Evolutionary conservation across 306 rosid genomes (phyloP), one percentile per base, ranked within the genome.

Genomic region (Glycine latifolia): DNA sequence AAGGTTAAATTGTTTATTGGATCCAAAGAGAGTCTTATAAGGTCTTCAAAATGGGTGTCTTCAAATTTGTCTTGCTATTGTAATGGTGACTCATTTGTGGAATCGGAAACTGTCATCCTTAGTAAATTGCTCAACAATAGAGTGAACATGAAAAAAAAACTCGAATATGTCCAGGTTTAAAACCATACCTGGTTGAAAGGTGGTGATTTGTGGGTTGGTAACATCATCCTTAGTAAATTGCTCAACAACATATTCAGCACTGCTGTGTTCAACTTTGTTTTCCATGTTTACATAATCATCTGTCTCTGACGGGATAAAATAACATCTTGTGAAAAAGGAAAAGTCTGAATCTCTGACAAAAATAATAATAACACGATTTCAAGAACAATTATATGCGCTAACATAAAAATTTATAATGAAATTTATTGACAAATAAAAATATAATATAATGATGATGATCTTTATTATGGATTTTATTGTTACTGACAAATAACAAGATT

Each of bases 111-210:
- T 41, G 56, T 79, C 60, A 78, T 61, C 76, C 82, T 20, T n/a
- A n/a, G n/a, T n/a, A n/a, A n/a, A n/a, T 74, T 81, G 77, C 58
- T 56, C 13, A 43, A 83, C 66, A 72, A 46, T 65, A 66, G 71
- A 33, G 37, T 20, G 71, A 66, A 73, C 26, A 53, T 76, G 58
- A 49, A 41, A 15, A 52, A 50, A 4, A 26, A 31, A 48, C 12
- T 71, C 3, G 37, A 26, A 37, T 52, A 50, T 59, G 12, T 59
- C 20, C 7, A 10, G 26, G 50, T 60, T 12, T 76, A 49, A 81
- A 50, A 65, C 67, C 63, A 10, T 90, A 91, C 95, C 88, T 60
- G 80, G 71, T 77, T 85, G 82, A 67, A 78, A 44, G 10, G 13
- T 20, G 63, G 79, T 56, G 47, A 83, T 77, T 69, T 59, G 69